A percentile compares a stretch with the other conserved stretches of the same genome.
phyloP scores from a whole-genome alignment of 768 basidiomycete species.

The Pisolithus microcarpus region DNA sequence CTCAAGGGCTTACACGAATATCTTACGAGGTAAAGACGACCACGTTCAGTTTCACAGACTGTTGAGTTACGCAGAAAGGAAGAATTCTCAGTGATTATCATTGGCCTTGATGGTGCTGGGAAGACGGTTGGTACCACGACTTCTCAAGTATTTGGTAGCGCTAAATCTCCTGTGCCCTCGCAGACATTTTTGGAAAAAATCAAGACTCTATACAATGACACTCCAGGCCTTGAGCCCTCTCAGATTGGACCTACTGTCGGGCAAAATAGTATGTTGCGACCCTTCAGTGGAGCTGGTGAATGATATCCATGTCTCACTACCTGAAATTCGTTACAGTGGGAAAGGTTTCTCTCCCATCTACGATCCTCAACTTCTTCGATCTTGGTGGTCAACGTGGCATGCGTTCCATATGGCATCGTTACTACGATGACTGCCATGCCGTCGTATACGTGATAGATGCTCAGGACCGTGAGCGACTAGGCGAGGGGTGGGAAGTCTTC shows the following conservation, averaged over 20 bases:
- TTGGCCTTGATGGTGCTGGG: constrained; percentile 88
- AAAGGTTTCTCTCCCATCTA: constrained; percentile 87
- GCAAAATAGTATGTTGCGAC: constrained; percentile 74
- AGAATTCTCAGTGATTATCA: constrained; percentile 91
- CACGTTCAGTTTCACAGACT: background rate
- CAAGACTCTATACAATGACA: constrained; percentile 85
- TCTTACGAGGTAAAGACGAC: constrained; percentile 58
- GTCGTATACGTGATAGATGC: constrained; percentile 95
- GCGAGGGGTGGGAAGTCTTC: constrained; percentile 96
- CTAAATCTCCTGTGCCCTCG: background rate
- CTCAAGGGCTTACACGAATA: constrained; percentile 88
- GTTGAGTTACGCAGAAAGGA: constrained; percentile 51
- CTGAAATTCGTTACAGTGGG: constrained; percentile 51
- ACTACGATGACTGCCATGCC: constrained; percentile 96
- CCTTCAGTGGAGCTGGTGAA: background rate
- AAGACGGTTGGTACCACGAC: constrained; percentile 57
- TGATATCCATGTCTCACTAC: background rate
- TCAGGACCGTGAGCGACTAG: constrained; percentile 77
- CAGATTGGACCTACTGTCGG: constrained; percentile 97
- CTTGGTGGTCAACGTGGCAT: constrained; percentile 93
- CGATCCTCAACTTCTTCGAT: constrained; percentile 95
- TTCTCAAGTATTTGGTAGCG: constrained; percentile 2
- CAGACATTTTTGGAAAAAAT: constrained; percentile 89
- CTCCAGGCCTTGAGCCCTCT: constrained; percentile 80
- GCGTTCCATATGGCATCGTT: constrained; percentile 87